Base-by-base conservation (phyloP, 2,329 filamentous ascomycete species). In the Sporothrix euskadiensis region DNA sequence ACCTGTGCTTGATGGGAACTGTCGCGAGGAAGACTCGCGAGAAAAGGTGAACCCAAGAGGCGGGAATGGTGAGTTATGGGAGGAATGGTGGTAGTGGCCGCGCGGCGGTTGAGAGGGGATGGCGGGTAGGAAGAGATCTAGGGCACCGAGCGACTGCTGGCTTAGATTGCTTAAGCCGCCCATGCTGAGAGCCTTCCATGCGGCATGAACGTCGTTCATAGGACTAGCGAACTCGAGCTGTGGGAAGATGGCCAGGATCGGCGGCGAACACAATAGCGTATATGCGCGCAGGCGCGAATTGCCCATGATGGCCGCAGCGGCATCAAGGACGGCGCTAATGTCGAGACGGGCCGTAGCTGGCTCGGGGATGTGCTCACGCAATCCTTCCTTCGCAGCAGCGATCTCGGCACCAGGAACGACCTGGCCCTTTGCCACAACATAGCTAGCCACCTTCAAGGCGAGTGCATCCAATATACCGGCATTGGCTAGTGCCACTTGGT, bases 211-310 rank as follows among this genome's bases (percentile, higher is more conserved):
- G 73, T 86, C 83, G 71, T 85, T 85, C 1, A 80, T 82, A 7
- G 84, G 70, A n/a, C 77, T 82, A 0, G 85, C 82, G 71, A 88
- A 87, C 59, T 88, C 87, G 54, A 87, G 81, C 59, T 85, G 85
- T 2, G 91, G 91, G 75, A 94, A 92, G 12, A 92, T 87, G 26
- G 90, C 88, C 73, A 92, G 82, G 56, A 94, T 88, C 0, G 89
- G 87, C 1, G 91, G 91, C 0, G 91, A 91, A 74, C 88, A 90
- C 59, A 91, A 82, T 68, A 93, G 86, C 77, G 93, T 88, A 76
- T 91, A 91, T 10, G 93, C 90, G 72, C 94, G 89, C 81, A 91
- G 92, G 77, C 90, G 91, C 0, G 95, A 98, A 78, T 93, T 89
- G 75, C 90, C 88, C 69, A 97, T 88, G 66, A 98, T 91, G 63